Evolutionary conservation across 2,329 filamentous ascomycete genomes (phyloP).

Genomic region (Zelopaecilomyces penicillatus): DNA sequence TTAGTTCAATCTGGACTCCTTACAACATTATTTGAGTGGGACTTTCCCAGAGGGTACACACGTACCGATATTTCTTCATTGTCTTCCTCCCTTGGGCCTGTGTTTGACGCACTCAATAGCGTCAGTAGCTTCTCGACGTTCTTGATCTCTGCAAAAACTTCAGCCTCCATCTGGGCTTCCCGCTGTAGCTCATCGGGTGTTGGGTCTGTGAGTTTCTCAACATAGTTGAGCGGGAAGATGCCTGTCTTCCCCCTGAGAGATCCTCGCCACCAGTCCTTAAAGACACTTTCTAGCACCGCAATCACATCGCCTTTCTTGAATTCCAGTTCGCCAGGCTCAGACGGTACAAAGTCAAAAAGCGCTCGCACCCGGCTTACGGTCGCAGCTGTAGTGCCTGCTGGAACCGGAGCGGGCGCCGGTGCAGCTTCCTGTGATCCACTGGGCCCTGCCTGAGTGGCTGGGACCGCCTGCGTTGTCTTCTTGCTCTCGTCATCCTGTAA

Average conservation of each 20-base stretch:
- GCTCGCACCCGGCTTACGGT: constrained; percentile 92
- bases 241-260: constrained; percentile 89
- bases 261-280: constrained; percentile 99
- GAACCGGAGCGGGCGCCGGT: constrained; percentile 45
- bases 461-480: constrained; percentile 32
- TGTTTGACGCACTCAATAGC: constrained; percentile 78
- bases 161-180: constrained; percentile 88
- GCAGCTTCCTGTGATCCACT: constrained; percentile 31
- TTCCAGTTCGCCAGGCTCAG: constrained; percentile 87
- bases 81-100: constrained; percentile 73
- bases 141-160: constrained; percentile 58
- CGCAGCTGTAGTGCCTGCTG: constrained; percentile 84
- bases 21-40: too few species aligned
- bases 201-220: constrained; percentile 92
- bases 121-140: constrained; percentile 68
- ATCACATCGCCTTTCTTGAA: constrained; percentile 97
- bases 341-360: constrained; percentile 88
- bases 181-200: constrained; percentile 89
- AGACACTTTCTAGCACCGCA: constrained; percentile 92
- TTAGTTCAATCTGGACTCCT: constrained; percentile 20
- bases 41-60: background rate
- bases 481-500: constrained; percentile 76
- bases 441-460: constrained; percentile 23
- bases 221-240: constrained; percentile 97
- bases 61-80: constrained; percentile 90